Evolutionary conservation across 2,329 filamentous ascomycete genomes (phyloP).

Genomic region (Graphiopsis chlorocephala): DNA sequence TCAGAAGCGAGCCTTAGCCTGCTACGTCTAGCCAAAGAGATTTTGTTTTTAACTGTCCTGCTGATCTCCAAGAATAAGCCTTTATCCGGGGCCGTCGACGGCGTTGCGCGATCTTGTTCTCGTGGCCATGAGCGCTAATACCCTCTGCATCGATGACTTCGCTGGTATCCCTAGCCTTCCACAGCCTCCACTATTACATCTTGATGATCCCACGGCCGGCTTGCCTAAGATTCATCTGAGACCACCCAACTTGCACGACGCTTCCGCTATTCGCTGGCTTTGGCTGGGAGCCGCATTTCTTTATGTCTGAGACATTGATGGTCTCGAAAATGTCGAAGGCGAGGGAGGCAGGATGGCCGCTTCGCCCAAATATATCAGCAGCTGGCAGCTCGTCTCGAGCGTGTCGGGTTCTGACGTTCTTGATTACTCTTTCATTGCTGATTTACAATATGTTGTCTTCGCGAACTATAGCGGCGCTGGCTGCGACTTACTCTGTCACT

Average conservation of each 20-base stretch:
- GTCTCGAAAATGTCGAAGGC: slow-evolving; percentile 5
- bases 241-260: neutral
- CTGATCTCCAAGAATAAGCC: slow-evolving; percentile 9
- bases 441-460: slow-evolving; percentile 13
- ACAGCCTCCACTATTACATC: neutral
- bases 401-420: neutral
- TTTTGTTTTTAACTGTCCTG: neutral
- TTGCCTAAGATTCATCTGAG: neutral
- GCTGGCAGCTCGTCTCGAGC: neutral
- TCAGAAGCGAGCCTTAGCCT: neutral
- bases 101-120: neutral
- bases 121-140: neutral
- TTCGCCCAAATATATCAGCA: neutral
- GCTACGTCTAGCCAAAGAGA: neutral
- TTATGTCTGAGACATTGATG: slow-evolving; percentile 8
- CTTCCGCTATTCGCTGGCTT: neutral
- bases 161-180: neutral
- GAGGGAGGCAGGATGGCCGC: slow-evolving; percentile 5
- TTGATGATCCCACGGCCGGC: neutral
- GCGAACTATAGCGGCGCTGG: neutral
- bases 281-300: slow-evolving; percentile 2
- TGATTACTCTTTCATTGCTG: neutral
- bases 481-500: neutral
- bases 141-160: neutral
- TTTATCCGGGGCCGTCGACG: neutral